phyloP scores from a whole-genome alignment of 768 basidiomycete species.

The Phylloporus sp. region DNA sequence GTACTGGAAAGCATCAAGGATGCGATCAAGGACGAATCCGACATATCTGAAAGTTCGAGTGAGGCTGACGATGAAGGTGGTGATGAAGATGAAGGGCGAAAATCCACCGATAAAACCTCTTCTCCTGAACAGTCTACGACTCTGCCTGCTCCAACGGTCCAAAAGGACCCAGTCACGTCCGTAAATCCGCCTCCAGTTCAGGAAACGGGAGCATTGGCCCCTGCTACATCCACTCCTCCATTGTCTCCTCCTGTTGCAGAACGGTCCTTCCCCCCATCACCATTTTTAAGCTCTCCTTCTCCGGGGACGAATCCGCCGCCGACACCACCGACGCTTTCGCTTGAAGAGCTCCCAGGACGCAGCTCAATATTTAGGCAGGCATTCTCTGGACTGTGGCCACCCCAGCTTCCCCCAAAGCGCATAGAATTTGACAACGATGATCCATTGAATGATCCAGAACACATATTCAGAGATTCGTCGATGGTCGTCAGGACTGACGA shows the following conservation, averaged over 20 bases:
- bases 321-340: constrained; percentile 48
- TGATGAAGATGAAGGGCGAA: constrained; percentile 46
- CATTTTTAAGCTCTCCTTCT: constrained; percentile 40
- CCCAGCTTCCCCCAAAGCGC: constrained; percentile 48
- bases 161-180: constrained; percentile 2
- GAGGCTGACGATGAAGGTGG: constrained; percentile 68
- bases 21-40: constrained; percentile 83
- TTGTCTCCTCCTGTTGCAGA: constrained; percentile 24
- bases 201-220: constrained; percentile 14
- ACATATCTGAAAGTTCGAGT: constrained; percentile 60
- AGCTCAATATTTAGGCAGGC: constrained; percentile 73
- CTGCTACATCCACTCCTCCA: constrained; percentile 21
- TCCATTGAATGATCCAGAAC: constrained; percentile 74
- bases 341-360: constrained; percentile 47
- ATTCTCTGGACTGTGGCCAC: constrained; percentile 63
- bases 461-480: constrained; percentile 90
- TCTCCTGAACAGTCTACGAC: constrained; percentile 33
- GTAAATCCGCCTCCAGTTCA: constrained; percentile 25
- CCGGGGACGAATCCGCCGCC: constrained; percentile 33
- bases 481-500: constrained; percentile 97
- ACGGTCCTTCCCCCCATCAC: constrained; percentile 49
- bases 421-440: constrained; percentile 60
- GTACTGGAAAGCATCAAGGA: constrained; percentile 87
- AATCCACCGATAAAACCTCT: constrained; percentile 25
- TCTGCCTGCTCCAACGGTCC: constrained; percentile 17